A percentile compares a stretch with the other conserved stretches of the same genome.
Evolutionary conservation across 495 filamentous ascomycete genomes (phyloP).

Genomic region (Hypoxylon fuscum): DNA sequence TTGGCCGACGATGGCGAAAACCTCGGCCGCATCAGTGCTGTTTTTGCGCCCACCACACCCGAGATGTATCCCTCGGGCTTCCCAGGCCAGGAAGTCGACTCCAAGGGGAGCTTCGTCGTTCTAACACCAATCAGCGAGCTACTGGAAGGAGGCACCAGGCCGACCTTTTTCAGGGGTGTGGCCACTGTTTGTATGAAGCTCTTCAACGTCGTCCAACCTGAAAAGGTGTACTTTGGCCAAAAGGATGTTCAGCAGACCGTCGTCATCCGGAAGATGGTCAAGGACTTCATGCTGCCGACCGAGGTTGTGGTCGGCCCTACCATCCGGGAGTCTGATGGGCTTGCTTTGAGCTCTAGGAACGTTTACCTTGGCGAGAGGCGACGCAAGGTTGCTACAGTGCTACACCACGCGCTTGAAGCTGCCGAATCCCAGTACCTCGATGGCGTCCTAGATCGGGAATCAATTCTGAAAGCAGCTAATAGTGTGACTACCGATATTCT

Average conservation of each 20-base stretch:
- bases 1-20: slow-evolving; percentile 64
- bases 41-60: slow-evolving; percentile 84
- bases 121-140: slow-evolving; percentile 83
- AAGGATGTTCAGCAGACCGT: slow-evolving; percentile 98
- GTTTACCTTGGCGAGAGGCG: slow-evolving; percentile 86
- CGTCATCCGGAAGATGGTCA: slow-evolving; percentile 84
- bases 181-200: slow-evolving; percentile 98
- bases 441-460: slow-evolving; percentile 65
- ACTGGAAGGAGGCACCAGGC: slow-evolving; percentile 85
- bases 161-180: slow-evolving; percentile 95
- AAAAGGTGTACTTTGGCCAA: slow-evolving; percentile 94
- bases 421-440: slow-evolving; percentile 72
- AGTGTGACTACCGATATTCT: slow-evolving; percentile 59
- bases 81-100: slow-evolving; percentile 79
- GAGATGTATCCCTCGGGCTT: slow-evolving; percentile 89
- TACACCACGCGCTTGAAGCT: slow-evolving; percentile 71
- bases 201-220: slow-evolving; percentile 89
- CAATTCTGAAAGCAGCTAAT: slow-evolving; percentile 74
- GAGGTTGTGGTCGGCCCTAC: slow-evolving; percentile 79
- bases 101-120: slow-evolving; percentile 89
- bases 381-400: slow-evolving; percentile 73
- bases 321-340: slow-evolving; percentile 78
- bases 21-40: slow-evolving; percentile 75
- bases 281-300: slow-evolving; percentile 85
- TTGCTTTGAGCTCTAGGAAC: slow-evolving; percentile 95